phyloP scores from a whole-genome alignment of 2,329 filamentous ascomycete genomes.

The Magnaporthiopsis rhizophila region DNA sequence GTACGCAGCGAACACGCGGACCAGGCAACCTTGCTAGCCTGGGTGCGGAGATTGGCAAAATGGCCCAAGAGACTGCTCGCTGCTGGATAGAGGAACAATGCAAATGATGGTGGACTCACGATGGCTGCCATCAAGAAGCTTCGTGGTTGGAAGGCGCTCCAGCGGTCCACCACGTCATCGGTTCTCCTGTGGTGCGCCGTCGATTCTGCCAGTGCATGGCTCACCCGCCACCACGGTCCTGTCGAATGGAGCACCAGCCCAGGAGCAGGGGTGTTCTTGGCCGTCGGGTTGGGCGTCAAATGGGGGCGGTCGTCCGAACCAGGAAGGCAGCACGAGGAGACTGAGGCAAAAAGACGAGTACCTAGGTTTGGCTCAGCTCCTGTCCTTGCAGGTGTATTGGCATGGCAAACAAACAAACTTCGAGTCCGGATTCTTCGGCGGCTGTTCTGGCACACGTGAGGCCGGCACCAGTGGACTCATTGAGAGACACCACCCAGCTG shows the following conservation, averaged over 20 bases:
- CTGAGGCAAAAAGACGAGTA: background rate
- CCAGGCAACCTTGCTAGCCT: background rate
- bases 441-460: background rate
- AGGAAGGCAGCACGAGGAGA: no score
- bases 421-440: background rate
- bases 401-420: background rate
- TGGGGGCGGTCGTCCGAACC: no score
- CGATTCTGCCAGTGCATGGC: background rate
- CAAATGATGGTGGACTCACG: slow-evolving; percentile 21
- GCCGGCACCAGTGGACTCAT: no score
- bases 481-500: background rate
- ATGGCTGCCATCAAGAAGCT: slow-evolving; percentile 22
- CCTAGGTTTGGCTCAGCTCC: no score
- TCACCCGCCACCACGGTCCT: background rate
- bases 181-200: slow-evolving; percentile 1
- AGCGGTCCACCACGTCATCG: slow-evolving; percentile 8
- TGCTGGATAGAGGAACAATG: no score
- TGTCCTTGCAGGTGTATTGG: background rate
- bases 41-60: background rate
- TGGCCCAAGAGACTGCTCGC: background rate
- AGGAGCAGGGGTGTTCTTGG: background rate
- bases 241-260: background rate
- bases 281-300: no score
- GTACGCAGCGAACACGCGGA: background rate
- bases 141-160: background rate